Percentiles rank a stretch among this genome's conserved stretches.
Conservation (phyloP, 805 yeast genomes). For the Wickerhamiella kazuoi region DNA sequence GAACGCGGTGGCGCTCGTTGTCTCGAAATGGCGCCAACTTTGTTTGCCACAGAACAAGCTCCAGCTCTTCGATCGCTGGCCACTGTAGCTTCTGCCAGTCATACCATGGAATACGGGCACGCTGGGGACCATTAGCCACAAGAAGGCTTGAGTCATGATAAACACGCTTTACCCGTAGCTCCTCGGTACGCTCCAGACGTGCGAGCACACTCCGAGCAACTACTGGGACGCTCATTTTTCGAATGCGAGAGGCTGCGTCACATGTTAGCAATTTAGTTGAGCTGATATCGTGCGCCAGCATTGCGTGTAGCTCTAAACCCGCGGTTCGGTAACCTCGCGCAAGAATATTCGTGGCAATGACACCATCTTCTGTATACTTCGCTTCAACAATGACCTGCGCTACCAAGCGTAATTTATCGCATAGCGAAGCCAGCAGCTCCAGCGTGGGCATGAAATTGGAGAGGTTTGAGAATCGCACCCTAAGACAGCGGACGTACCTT, state of each 20-base stretch:
- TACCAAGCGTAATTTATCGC: conserved; percentile 7
- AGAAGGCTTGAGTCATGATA: conserved; percentile 3
- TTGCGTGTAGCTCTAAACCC: neutral
- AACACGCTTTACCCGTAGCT: conserved; percentile 2
- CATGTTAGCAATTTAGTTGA: neutral
- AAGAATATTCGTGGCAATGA: conserved; percentile 5
- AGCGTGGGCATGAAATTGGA: conserved; percentile 9
- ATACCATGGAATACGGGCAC: conserved; percentile 1
- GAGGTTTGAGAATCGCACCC: conserved; percentile 8
- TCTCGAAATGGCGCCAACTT: neutral
- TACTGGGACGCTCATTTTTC: neutral
- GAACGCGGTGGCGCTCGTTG: neutral
- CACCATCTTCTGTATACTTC: conserved; percentile 8
- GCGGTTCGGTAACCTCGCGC: neutral
- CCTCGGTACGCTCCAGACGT: conserved; percentile 2
- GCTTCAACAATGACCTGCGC: conserved; percentile 4
- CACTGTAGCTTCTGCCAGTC: conserved; percentile 6
- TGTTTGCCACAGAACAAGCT: conserved; percentile 5
- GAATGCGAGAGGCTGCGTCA: neutral
- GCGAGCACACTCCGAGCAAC: neutral
- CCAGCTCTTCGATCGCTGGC: conserved; percentile 8
- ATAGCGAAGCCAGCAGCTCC: conserved; percentile 5
- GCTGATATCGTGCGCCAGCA: neutral
- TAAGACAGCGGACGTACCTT: conserved; percentile 7
- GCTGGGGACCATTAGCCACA: conserved; percentile 1